Evolutionary conservation across 2,329 filamentous ascomycete genomes (phyloP), one percentile per base, ranked within the genome.

Genomic region (Didymella sp.): DNA sequence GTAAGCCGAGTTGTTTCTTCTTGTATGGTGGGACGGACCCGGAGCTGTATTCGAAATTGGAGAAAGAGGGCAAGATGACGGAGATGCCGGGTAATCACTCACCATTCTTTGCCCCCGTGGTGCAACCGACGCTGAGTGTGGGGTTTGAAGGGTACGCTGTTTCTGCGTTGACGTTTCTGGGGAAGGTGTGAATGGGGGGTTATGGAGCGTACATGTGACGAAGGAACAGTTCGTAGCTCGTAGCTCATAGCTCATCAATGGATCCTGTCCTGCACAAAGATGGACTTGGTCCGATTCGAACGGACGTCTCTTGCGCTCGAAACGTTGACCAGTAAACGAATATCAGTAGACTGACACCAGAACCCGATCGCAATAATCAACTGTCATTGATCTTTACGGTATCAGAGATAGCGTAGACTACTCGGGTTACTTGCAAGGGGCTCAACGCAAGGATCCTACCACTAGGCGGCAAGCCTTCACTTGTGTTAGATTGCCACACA

Each of bases 61-160:
- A 79, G 67, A 74, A 69, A 51, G 79, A 81, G 40, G 81, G 80
- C 0, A 70, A 78, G 58, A 74, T 79, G 60, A 73, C 75, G 56
- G 81, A 81, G 42, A 79, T 87, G 12, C 82, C 86, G 0, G 80
- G 81, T 0, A 88, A 88, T 61, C 86, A 89, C 67, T 84, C 80
- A 56, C 80, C 84, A 0, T 78, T 80, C 51, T 89, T 88, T 73
- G 82, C 82, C 28, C 86, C 85, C 5, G 81, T 80, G 0, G 79
- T 88, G 22, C 80, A 84, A 68, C 85, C 85, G 7, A 88, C 86
- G 0, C 69, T 89, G 75, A 79, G 59, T 57, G 76, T 75, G 4
- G 86, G 82, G 0, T 73, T 70, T 28, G 81, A 85, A 72, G 82
- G 82, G 1, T 72, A 85, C 65, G 79, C 79, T 47, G 70, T 82